Evolutionary conservation across 2,329 filamentous ascomycete genomes (phyloP).

Genomic region (Trichophyton verrucosum): DNA sequence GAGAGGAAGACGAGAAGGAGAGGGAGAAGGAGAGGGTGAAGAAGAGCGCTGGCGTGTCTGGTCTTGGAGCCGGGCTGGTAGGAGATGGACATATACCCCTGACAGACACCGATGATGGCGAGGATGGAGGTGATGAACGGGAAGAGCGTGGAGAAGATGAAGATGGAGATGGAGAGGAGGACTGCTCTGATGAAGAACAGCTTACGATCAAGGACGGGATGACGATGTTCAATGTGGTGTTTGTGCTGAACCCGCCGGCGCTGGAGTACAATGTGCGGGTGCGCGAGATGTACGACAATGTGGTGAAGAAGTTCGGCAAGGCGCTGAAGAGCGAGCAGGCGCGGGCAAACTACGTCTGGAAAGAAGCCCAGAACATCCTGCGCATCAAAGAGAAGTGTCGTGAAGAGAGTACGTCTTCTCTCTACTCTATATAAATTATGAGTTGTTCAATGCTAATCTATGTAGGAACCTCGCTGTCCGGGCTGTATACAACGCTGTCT

Average conservation of each 20-base stretch:
- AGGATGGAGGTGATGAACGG: neutral
- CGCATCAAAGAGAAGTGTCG: conserved; percentile 69
- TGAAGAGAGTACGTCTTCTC: conserved; percentile 37
- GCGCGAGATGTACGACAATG: conserved; percentile 73
- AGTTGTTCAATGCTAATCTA: neutral
- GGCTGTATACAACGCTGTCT: conserved; percentile 32
- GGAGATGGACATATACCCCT: neutral
- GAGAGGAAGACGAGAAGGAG: conserved; percentile 17
- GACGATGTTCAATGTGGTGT: conserved; percentile 97
- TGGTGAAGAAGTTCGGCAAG: conserved; percentile 85
- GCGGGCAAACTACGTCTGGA: conserved; percentile 79
- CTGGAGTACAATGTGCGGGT: conserved; percentile 61
- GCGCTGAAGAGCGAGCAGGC: conserved; percentile 88
- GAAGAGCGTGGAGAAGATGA: neutral
- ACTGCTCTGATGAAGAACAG: neutral
- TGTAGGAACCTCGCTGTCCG: conserved; percentile 25
- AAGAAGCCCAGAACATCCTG: conserved; percentile 73
- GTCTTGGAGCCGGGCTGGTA: neutral
- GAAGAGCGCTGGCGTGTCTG: conserved; percentile 19
- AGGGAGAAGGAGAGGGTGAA: conserved; percentile 16
- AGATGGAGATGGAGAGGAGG: neutral
- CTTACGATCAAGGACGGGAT: conserved; percentile 47
- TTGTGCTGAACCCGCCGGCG: conserved; percentile 69
- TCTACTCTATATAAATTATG: neutral
- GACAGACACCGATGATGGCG: neutral